Evolutionary conservation across 83 land plant species (phyloP).

Genomic region (Diphasiastrum complanatum): DNA sequence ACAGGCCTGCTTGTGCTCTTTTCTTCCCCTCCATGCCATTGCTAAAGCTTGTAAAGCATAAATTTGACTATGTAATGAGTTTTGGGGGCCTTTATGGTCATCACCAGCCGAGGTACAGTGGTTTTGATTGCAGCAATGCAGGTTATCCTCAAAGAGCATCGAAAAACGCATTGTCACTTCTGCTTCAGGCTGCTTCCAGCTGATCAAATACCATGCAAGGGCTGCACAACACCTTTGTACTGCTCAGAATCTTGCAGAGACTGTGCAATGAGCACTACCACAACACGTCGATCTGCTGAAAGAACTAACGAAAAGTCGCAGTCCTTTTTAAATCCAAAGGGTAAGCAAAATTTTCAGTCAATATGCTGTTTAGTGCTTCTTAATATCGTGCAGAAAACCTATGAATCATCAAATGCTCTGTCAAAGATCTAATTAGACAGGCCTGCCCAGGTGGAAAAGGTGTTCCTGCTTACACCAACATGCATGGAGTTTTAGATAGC

Average conservation of each 20-base stretch:
- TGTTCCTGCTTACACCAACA: no score
- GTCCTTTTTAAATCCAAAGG: background rate
- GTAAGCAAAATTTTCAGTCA: background rate
- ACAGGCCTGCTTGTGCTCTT: background rate
- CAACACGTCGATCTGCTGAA: background rate
- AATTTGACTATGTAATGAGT: background rate
- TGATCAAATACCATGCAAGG: constrained; percentile 51
- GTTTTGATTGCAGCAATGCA: constrained; percentile 20
- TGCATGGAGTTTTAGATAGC: no score
- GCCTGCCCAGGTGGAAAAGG: no score
- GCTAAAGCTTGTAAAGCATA: background rate
- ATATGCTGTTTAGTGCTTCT: background rate
- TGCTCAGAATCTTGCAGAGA: constrained; percentile 52
- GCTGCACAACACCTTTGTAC: constrained; percentile 59
- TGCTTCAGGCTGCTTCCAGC: constrained; percentile 63
- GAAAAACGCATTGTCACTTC: constrained; percentile 68
- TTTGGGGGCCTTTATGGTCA: background rate
- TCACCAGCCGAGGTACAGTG: background rate
- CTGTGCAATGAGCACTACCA: constrained; percentile 32
- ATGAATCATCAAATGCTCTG: constrained; percentile 2
- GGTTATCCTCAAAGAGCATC: constrained; percentile 51
- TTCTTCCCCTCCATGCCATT: background rate
- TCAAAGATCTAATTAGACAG: constrained; percentile 2
- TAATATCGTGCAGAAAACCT: constrained; percentile 11
- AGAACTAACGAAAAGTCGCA: constrained; percentile 24